Evolutionary conservation across 2,329 filamentous ascomycete genomes (phyloP), one percentile per base, ranked within the genome.

Genomic region (Hypoxylon sp.): DNA sequence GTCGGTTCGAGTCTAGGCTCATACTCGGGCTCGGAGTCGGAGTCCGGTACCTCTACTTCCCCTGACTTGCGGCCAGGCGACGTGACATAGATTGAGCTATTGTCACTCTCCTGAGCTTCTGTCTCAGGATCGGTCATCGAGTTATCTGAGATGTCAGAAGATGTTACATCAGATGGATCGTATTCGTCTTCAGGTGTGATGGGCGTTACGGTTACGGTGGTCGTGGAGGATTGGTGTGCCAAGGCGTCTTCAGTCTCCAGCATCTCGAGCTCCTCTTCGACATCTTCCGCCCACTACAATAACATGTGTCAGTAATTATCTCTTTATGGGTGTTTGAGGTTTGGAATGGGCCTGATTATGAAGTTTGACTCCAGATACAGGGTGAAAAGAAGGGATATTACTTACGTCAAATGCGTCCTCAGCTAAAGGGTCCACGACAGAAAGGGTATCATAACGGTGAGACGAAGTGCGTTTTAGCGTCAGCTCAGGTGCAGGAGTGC

Each of bases 261-360:
- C 19, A 11, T 13, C 13, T 57, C 24, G 17, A 63, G 41, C 2
- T 44, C 56, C 0, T 47, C 37, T 7, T 66, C 64, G 1, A 61
- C 60, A 5, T 62, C 60, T 4, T 64, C 57, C 8, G 64, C 60
- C 64, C 64, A 67, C 24, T 26, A 26, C 7, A 19, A 50, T 59
- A 26, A 55, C 24, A 26, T 7, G 7, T 4, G 24, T 26, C 7
- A 26, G 24, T 26, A 26, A 26, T 26, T 7, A 26, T 26, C 7
- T 26, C 24, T 26, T 26, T 26, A 26, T 4, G n/a, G n/a, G n/a
- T n/a, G n/a, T n/a, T n/a, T n/a, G n/a, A n/a, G n/a, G n/a, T n/a
- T n/a, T n/a, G n/a, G n/a, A n/a, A n/a, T n/a, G n/a, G n/a, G n/a
- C n/a, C n/a, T n/a, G n/a, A n/a, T n/a, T n/a, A 44, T 15, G 24